Evolutionary conservation across 192 early-diverging fungal genomes (phyloP).

Genomic region (Backusella psychrophila): DNA sequence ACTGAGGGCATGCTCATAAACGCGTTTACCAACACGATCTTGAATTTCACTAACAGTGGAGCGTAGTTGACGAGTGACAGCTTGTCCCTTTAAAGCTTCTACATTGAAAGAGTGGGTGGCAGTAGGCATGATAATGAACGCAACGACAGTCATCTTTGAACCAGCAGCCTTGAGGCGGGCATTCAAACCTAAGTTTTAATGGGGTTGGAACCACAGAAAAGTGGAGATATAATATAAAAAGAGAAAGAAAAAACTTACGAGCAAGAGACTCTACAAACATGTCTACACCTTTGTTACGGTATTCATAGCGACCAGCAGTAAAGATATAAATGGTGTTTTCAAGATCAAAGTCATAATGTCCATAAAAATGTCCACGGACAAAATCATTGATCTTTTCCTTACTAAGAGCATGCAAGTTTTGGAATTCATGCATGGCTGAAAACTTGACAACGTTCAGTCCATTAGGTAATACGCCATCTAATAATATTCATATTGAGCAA

Average conservation of each 20-base stretch:
- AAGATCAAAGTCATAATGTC: conserved; percentile 94
- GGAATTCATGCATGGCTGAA: conserved; percentile 96
- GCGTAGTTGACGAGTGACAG: conserved; percentile 91
- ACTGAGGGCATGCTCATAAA: conserved; percentile 81
- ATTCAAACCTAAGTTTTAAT: conserved; percentile 65
- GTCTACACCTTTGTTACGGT: conserved; percentile 97
- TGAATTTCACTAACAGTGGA: conserved; percentile 88
- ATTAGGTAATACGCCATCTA: conserved; percentile 94
- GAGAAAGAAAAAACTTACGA: conserved; percentile 52
- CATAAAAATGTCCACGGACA: conserved; percentile 98
- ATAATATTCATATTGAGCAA: not conserved
- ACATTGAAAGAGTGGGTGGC: conserved; percentile 91
- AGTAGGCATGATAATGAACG: conserved; percentile 95
- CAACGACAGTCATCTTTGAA: conserved; percentile 90
- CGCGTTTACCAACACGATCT: conserved; percentile 74
- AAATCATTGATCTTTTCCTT: conserved; percentile 97
- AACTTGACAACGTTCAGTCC: conserved; percentile 97
- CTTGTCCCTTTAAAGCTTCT: conserved; percentile 95
- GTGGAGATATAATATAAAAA: not conserved
- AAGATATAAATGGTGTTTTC: conserved; percentile 98
- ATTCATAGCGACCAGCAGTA: conserved; percentile 97
- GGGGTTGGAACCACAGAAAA: not conserved
- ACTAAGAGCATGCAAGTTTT: conserved; percentile 90
- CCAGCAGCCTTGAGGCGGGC: conserved; percentile 74
- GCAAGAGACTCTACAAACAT: conserved; percentile 94